phyloP scores from a whole-genome alignment of 192 early-diverging fungal species.

The Coemansia sp. region DNA sequence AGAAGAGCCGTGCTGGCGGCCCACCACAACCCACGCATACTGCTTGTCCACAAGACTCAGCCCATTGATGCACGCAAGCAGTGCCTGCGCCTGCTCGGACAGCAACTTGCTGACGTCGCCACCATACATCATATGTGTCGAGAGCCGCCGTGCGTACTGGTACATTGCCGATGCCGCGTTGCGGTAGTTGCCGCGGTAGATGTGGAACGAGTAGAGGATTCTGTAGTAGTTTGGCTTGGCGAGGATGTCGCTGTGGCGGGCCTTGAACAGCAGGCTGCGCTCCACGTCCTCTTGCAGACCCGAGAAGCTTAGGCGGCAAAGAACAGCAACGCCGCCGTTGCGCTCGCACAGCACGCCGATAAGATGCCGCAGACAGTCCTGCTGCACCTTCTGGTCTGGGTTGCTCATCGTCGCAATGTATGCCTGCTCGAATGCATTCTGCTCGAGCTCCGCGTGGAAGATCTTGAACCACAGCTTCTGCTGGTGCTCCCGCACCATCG shows the following conservation, averaged over 20 bases:
- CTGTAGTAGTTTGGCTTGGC: slow-evolving; percentile 44
- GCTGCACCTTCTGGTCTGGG: slow-evolving; percentile 34
- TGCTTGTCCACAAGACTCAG: slow-evolving; percentile 45
- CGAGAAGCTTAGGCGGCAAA: slow-evolving; percentile 45
- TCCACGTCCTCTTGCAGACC: slow-evolving; percentile 53
- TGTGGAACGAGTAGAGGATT: slow-evolving; percentile 56
- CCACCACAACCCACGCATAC: slow-evolving; percentile 52
- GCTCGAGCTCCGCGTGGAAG: slow-evolving; percentile 50
- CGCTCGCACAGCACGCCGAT: slow-evolving; percentile 51
- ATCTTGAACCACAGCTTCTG: slow-evolving; percentile 49
- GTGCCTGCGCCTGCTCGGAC: slow-evolving; percentile 38
- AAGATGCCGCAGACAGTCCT: slow-evolving; percentile 53
- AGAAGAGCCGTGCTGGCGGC: slow-evolving; percentile 17
- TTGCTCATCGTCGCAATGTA: slow-evolving; percentile 54
- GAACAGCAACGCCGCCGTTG: slow-evolving; percentile 26
- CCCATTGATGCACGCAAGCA: slow-evolving; percentile 45
- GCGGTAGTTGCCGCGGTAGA: slow-evolving; percentile 56
- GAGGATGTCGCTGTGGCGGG: slow-evolving; percentile 46
- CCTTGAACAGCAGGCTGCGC: slow-evolving; percentile 52
- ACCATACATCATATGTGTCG: slow-evolving; percentile 11
- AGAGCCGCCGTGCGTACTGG: slow-evolving; percentile 50
- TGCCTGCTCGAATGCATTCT: slow-evolving; percentile 39
- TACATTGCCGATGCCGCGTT: slow-evolving; percentile 57
- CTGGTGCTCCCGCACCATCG: slow-evolving; percentile 10
- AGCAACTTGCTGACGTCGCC: slow-evolving; percentile 25